A percentile compares a stretch with the other conserved stretches of the same genome.
Evolutionary conservation across 2,329 filamentous ascomycete species (phyloP).

Genomic region (Fusarium scirpi): DNA sequence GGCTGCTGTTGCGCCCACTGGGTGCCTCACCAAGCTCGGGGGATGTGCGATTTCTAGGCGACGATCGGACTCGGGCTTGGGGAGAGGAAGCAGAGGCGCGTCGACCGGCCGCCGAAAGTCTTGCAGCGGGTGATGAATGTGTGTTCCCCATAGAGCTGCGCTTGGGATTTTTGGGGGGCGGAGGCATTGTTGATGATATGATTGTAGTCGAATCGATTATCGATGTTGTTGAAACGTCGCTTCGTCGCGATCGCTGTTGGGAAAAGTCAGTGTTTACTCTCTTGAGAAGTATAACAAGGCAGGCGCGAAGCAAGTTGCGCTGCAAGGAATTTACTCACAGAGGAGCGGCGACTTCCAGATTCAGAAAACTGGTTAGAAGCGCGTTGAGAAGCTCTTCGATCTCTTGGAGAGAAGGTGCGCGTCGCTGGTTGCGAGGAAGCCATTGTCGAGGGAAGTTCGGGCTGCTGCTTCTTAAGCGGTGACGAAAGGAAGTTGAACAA

Average conservation of each 20-base stretch:
- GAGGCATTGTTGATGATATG: conserved; percentile 20
- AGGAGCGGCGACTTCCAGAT: conserved; percentile 28
- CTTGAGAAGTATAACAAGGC: neutral
- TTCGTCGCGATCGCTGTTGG: conserved; percentile 27
- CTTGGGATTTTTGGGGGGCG: neutral
- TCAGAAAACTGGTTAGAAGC: conserved; percentile 17
- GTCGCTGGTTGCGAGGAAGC: conserved; percentile 16
- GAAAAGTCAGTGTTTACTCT: neutral
- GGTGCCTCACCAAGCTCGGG: neutral
- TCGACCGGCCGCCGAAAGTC: neutral
- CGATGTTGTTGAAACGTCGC: conserved; percentile 23
- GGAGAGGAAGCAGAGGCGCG: neutral
- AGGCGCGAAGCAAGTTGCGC: neutral
- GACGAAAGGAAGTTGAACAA: conserved; percentile 39
- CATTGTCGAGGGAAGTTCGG: conserved; percentile 18
- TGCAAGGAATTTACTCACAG: conserved; percentile 17
- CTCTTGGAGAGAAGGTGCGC: conserved; percentile 33
- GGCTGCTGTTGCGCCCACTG: neutral
- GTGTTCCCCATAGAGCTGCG: neutral
- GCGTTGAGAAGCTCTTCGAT: conserved; percentile 26
- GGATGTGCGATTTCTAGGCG: neutral
- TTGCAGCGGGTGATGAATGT: conserved; percentile 3
- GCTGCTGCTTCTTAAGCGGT: conserved; percentile 39
- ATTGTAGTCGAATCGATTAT: conserved; percentile 18
- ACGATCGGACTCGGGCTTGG: neutral